These are phyloP conservation scores for Boletus subcaerulescens DNA, from an alignment of 768 basidiomycete species.

Conservation along the genomic window DNA sequence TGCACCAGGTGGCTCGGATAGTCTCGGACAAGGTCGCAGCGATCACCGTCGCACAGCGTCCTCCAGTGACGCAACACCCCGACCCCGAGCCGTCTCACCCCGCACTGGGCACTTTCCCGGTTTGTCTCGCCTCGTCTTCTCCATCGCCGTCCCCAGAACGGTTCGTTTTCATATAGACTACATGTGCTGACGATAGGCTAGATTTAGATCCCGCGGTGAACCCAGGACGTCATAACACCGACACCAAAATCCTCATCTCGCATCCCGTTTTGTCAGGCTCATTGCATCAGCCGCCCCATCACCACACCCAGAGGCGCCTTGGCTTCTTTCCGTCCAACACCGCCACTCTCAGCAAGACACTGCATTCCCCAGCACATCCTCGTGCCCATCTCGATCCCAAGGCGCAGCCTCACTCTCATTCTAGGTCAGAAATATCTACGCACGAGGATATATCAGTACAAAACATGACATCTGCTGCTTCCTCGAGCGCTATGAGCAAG, in stretches of 20 bases:
- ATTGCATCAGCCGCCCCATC: conserved; percentile 26
- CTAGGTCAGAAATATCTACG: conserved; percentile 34
- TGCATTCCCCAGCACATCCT: conserved; percentile 20
- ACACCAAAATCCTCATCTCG: conserved; percentile 5
- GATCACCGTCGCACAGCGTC: conserved; percentile 35
- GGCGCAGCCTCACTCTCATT: conserved; percentile 38
- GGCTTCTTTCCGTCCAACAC: conserved; percentile 35
- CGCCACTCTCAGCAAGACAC: conserved; percentile 36
- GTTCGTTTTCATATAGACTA: conserved; percentile 1
- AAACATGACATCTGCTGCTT: conserved; percentile 28
- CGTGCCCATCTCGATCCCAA: conserved; percentile 26
- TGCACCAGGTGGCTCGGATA: conserved; percentile 5
- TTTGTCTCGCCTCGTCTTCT: conserved; percentile 15
- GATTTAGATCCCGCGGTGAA: conserved; percentile 11
- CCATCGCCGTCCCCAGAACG: conserved; percentile 1
- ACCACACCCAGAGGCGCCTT: conserved; percentile 32
- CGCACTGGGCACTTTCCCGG: conserved; percentile 16
- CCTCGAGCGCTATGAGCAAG: conserved; percentile 27
- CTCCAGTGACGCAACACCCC: conserved; percentile 50
- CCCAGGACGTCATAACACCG: conserved; percentile 9
- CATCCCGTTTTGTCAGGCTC: conserved; percentile 13
- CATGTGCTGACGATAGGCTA: conserved; percentile 10
- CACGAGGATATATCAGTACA: conserved; percentile 11
- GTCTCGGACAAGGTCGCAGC: conserved; percentile 5
- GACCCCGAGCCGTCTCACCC: conserved; percentile 37